Base-by-base conservation (phyloP, 2,329 filamentous ascomycete genomes). In the Clarireedia monteithiana region DNA sequence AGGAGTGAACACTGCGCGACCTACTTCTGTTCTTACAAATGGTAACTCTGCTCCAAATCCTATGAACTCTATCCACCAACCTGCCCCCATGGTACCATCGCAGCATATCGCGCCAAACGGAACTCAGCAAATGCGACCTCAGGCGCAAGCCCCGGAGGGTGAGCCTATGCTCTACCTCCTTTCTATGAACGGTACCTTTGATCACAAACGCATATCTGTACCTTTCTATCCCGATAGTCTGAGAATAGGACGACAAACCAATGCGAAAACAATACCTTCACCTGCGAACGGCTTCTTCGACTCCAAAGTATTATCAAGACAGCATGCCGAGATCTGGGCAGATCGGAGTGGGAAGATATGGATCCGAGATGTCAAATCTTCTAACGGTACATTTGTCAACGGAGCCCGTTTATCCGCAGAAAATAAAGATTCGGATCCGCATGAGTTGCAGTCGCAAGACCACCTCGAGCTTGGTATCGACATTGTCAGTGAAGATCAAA, bases 361-460 rank as follows among this genome's bases (percentile, higher is more conserved):
- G 81, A 97, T 99, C 64, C 84, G 91, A 57, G 94, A 99, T 73
- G 88, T 99, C 65, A 99, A 97, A 73, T 97, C 94, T 0, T 99
- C 94, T 42, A 99, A 99, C 69, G 94, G 94, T 57, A 99, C 94
- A 0, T 99, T 99, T 71, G 92, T 99, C 64, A 99, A 99, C 67
- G 91, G 91, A 20, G 83, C 87, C 54, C 85, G 94, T 30, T 72
- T 99, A 58, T 97, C 94, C 2, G 89, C 85, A 53, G 94, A 99
- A 70, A 99, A 96, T 67, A 84, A 91, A 64, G 94, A 99, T 72
- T 97, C 92, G 0, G 94, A 97, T 59, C 91, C 94, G 0, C 90
- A 96, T 69, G 92, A 97, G 69, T 76, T 99, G 36, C 86, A 91
- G 66, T 91, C 92, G 58, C 86, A 90, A 62, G 94, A 99, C 68